Conservation (phyloP, 192 early-diverging fungal genomes). For the Coemansia sp. region DNA sequence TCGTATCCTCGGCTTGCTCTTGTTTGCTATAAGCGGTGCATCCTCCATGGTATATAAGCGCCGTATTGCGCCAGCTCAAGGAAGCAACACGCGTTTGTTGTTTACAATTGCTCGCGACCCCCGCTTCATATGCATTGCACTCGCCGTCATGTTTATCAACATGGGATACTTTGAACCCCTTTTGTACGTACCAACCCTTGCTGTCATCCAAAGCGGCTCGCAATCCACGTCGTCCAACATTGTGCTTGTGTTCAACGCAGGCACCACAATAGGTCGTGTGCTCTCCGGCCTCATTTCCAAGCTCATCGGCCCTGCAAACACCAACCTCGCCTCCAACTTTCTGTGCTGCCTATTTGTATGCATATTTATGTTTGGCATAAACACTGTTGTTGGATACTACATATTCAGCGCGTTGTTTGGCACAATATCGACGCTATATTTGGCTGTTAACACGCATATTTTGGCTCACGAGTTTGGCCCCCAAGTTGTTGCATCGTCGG, state of each 20-base stretch:
- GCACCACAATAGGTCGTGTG: constrained; percentile 13
- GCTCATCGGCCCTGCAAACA: constrained; percentile 4
- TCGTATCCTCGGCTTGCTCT: constrained; percentile 10
- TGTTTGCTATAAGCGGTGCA: neutral
- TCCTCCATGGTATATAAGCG: constrained; percentile 14
- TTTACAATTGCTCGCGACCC: neutral
- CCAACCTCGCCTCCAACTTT: constrained; percentile 9
- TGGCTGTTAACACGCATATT: constrained; percentile 21
- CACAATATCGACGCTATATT: constrained; percentile 11
- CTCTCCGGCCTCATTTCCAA: constrained; percentile 7
- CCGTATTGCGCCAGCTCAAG: constrained; percentile 6
- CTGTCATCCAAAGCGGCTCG: neutral
- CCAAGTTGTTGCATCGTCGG: constrained; percentile 11
- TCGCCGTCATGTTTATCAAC: constrained; percentile 13
- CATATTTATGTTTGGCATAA: constrained; percentile 10
- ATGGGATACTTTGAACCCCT: constrained; percentile 26
- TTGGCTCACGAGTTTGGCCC: constrained; percentile 17
- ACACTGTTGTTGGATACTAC: constrained; percentile 9
- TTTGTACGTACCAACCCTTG: constrained; percentile 13
- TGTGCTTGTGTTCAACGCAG: constrained; percentile 20
- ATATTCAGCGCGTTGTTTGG: constrained; percentile 15
- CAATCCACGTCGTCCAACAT: constrained; percentile 1
- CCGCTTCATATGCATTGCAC: constrained; percentile 16
- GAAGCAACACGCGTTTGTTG: constrained; percentile 6
- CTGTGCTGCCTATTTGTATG: constrained; percentile 6